Base-by-base conservation (phyloP, 768 basidiomycete genomes). In the Leccinum ochraceum region DNA sequence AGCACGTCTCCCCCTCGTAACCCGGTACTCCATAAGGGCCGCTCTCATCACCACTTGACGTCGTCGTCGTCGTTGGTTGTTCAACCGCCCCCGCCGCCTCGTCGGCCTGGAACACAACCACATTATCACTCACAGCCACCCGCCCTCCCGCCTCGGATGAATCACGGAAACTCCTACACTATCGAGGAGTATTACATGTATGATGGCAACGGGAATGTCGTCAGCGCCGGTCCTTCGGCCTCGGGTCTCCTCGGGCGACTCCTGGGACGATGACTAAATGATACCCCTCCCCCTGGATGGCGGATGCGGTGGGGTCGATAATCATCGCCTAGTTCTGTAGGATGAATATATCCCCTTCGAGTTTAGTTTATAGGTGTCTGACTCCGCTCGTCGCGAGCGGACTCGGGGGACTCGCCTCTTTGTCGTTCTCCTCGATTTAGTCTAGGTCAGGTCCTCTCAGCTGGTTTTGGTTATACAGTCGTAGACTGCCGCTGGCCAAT, bases 1-100 rank as follows among this genome's bases (percentile, higher is more conserved):
- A 60, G 57, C 50, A 44, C 53, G 16, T 60, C 63, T 5, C 46
- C 67, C n/a, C 30, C 70, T 61, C 60, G 66, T 44, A 6, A 57
- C 3, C 17, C 22, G 4, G 58, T 8, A 50, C 59, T 56, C 55
- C 65, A 46, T 55, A 64, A 60, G 16, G 64, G 65, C 14, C 78
- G 69, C 39, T 66, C 69, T 0, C 61, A 61, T 0, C 63, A 61
- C n/a, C 24, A 34, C 34, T 44, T 66, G 8, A 48, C 10, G 6
- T 61, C 68, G 11, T 68, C 72, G 11, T 1, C 74, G 20, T 20
- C 20, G 6, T 20, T 78, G 1, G n/a, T 4, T 4, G 42, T 80
- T 5, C 76, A 76, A 5, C 74, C 76, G 13, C 71, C 78, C 2
- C 44, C 20, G 20, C 44, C 44, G 6, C 44, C 44, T 46, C 44